A percentile compares a stretch with the other conserved stretches of the same genome.
Conservation (phyloP, 371 early-diverging fungal genomes). For the Lichtheimia ornata region DNA sequence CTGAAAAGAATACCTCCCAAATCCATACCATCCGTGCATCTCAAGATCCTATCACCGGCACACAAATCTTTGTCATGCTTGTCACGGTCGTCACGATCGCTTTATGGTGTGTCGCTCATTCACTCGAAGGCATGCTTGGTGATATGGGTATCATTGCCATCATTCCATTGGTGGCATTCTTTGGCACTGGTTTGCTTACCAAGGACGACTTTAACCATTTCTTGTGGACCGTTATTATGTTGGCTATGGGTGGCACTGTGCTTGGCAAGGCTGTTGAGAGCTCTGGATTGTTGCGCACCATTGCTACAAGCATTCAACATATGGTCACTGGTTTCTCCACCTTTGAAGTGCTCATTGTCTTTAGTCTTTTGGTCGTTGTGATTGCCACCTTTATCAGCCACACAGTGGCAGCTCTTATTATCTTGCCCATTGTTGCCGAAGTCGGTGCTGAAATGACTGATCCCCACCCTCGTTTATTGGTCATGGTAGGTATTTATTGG, state of each 20-base stretch:
- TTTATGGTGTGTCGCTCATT: constrained; percentile 77
- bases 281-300: constrained; percentile 71
- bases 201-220: constrained; percentile 84
- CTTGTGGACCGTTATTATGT: constrained; percentile 75
- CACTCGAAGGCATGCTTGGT: constrained; percentile 64
- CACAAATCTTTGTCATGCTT: constrained; percentile 61
- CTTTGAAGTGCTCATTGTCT: constrained; percentile 68
- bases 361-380: constrained; percentile 70
- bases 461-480: constrained; percentile 86
- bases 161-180: constrained; percentile 77
- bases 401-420: constrained; percentile 88
- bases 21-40: constrained; percentile 58
- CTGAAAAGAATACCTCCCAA: constrained; percentile 59
- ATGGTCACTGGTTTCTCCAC: constrained; percentile 65
- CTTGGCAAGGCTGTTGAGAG: constrained; percentile 82
- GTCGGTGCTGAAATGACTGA: constrained; percentile 73
- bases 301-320: constrained; percentile 70
- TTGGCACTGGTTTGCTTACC: constrained; percentile 73
- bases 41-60: constrained; percentile 56
- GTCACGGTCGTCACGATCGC: constrained; percentile 73
- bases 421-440: constrained; percentile 79
- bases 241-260: constrained; percentile 86
- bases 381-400: constrained; percentile 94
- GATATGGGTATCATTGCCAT: constrained; percentile 85
- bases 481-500: constrained; percentile 59